Evolutionary conservation across 192 early-diverging fungal genomes (phyloP), one percentile per base, ranked within the genome.

Genomic region (Jimgerdemannia flammicorona): DNA sequence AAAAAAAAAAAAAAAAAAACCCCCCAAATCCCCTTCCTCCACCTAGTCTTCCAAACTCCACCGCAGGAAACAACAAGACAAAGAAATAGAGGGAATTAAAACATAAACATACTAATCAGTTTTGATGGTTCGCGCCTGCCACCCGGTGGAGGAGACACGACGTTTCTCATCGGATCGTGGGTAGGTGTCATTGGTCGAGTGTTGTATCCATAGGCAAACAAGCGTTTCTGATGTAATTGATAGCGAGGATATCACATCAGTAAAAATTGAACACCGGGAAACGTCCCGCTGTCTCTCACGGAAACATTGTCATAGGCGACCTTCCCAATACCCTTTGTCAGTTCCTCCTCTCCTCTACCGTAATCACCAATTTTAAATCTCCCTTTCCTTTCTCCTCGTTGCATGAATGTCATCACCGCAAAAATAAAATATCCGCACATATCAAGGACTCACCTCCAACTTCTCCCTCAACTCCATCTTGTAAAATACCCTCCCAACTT

Each of bases 391-490:
- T 29, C 29, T 29, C 29, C 29, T 29, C 29, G 29, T 29, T 29
- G 29, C 29, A 29, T 29, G 29, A 29, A 29, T 29, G 1, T 29
- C 29, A 29, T 29, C 29, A 29, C 29, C 29, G 29, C 29, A 29
- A 0, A 29, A 29, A 29, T 29, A 29, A 29, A 29, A 29, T 29
- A 29, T 29, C 29, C 29, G 29, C 29, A 29, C 29, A 29, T 29
- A 29, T 29, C 29, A 65, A 68, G 19, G 19, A 19, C 64, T 64
- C 80, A 85, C 84, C 80, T 89, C 85, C 18, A 89, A 75, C 59
- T 83, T 79, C 17, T 64, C 70, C 63, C 81, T 84, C n/a, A 87
- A 41, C 20, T 87, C 82, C 82, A 86, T 89, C 41, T 79, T 79
- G 40, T 80, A 72, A 67, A 89, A 89, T 19, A 79, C 80, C 43